Percentiles rank a stretch among this genome's conserved stretches.
These are phyloP conservation scores for Aspergillus steynii DNA, from an alignment of 495 filamentous ascomycete species.

Conservation along the genomic window DNA sequence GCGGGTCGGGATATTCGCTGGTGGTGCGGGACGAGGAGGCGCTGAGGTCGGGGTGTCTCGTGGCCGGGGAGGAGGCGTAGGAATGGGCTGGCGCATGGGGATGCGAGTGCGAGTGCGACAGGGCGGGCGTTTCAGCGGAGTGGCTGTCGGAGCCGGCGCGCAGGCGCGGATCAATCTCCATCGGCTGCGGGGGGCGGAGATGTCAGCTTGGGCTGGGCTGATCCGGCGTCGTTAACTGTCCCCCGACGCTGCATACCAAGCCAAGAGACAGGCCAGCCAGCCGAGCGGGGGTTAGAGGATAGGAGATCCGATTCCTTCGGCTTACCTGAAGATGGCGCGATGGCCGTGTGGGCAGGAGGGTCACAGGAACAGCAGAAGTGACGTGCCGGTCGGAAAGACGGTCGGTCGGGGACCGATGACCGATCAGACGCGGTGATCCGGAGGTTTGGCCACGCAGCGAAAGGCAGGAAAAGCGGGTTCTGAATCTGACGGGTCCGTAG, in stretches of 20 bases:
- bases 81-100: constrained; percentile 10
- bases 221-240: neutral
- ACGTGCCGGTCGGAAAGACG: constrained; percentile 8
- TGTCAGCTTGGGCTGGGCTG: constrained; percentile 9
- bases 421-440: constrained; percentile 8
- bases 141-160: constrained; percentile 19
- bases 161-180: constrained; percentile 39
- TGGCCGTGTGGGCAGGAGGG: neutral
- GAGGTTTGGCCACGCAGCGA: neutral
- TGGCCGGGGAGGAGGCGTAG: constrained; percentile 7
- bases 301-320: neutral
- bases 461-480: neutral
- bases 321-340: neutral
- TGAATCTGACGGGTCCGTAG: neutral
- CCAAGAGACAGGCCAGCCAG: neutral
- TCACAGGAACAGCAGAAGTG: neutral
- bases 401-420: constrained; percentile 16
- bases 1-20: constrained; percentile 34
- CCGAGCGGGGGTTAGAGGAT: neutral
- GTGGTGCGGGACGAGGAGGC: constrained; percentile 13
- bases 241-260: neutral
- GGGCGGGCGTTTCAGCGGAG: constrained; percentile 1
- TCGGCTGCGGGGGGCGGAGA: constrained; percentile 24
- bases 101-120: neutral
- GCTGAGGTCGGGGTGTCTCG: constrained; percentile 18